A percentile compares a stretch with the other conserved stretches of the same genome.
phyloP scores from a whole-genome alignment of 2,329 filamentous ascomycete species.

The Sporothrix variecibatus region DNA sequence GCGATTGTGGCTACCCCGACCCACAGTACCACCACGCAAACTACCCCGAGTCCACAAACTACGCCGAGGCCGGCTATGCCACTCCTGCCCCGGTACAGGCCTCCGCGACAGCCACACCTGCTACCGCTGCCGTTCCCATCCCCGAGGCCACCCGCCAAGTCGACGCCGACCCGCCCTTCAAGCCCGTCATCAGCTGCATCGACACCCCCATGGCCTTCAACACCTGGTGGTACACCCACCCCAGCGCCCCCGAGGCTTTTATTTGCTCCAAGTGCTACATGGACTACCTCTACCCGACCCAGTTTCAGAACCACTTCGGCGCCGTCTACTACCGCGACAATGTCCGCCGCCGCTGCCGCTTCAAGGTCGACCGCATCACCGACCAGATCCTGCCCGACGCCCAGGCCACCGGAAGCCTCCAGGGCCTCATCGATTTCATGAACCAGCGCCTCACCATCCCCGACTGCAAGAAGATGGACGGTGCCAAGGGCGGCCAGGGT shows the following conservation, averaged over 20 bases:
- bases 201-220: conserved; percentile 35
- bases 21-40: background rate
- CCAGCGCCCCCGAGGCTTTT: conserved; percentile 38
- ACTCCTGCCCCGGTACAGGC: background rate
- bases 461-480: conserved; percentile 37
- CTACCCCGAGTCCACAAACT: background rate
- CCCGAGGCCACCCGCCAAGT: background rate
- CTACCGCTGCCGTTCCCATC: background rate
- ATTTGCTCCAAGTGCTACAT: conserved; percentile 48
- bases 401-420: conserved; percentile 34
- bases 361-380: conserved; percentile 40
- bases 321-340: conserved; percentile 22
- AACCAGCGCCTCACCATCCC: conserved; percentile 34
- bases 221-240: conserved; percentile 44
- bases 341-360: conserved; percentile 34
- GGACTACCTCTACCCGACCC: conserved; percentile 40
- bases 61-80: background rate
- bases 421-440: conserved; percentile 36
- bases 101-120: background rate
- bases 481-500: conserved; percentile 32
- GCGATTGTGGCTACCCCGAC: background rate
- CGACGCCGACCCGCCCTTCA: background rate
- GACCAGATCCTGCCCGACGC: conserved; percentile 41
- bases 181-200: conserved; percentile 34
- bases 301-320: conserved; percentile 37